These are phyloP conservation scores for Hypoxylon trugodes DNA, from an alignment of 495 filamentous ascomycete species.

Conservation along the genomic window DNA sequence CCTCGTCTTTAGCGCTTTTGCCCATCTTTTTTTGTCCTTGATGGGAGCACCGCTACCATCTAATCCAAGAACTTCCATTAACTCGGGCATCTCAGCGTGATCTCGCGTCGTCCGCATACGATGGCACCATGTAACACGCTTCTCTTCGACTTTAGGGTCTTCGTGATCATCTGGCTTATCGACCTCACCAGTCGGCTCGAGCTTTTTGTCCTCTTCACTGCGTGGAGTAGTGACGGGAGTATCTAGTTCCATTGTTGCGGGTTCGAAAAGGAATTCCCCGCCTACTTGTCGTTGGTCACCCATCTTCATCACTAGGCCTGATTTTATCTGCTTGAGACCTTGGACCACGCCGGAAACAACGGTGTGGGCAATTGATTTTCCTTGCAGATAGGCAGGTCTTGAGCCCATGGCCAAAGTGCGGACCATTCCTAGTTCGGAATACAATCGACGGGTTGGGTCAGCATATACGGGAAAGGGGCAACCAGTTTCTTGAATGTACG, in stretches of 20 bases:
- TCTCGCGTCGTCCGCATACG: slow-evolving; percentile 83
- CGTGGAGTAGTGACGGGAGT: slow-evolving; percentile 46
- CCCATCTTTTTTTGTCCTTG: slow-evolving; percentile 55
- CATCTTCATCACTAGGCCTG: slow-evolving; percentile 65
- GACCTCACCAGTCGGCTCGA: slow-evolving; percentile 36
- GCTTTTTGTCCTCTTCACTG: slow-evolving; percentile 33
- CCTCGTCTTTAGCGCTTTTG: slow-evolving; percentile 48
- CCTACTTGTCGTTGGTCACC: slow-evolving; percentile 78
- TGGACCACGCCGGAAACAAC: slow-evolving; percentile 63
- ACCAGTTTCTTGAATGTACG: slow-evolving; percentile 67
- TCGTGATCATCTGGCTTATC: slow-evolving; percentile 32
- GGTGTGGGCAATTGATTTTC: slow-evolving; percentile 53
- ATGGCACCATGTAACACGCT: slow-evolving; percentile 79
- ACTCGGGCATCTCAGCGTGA: slow-evolving; percentile 73
- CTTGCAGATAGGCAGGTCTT: slow-evolving; percentile 71
- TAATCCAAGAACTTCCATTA: slow-evolving; percentile 69
- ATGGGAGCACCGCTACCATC: slow-evolving; percentile 52
- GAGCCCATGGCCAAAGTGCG: slow-evolving; percentile 67
- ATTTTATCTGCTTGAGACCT: slow-evolving; percentile 60
- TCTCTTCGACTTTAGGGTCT: slow-evolving; percentile 52
- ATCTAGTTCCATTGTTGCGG: slow-evolving; percentile 39
- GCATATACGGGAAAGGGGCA: slow-evolving; percentile 85
- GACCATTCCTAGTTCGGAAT: slow-evolving; percentile 76
- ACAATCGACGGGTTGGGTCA: slow-evolving; percentile 75
- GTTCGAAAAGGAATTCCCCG: slow-evolving; percentile 85